Percentiles rank a stretch among this genome's conserved stretches.
These are phyloP conservation scores for Trichophyton schoenleinii DNA, from an alignment of 2,329 filamentous ascomycete genomes.

Conservation along the genomic window DNA sequence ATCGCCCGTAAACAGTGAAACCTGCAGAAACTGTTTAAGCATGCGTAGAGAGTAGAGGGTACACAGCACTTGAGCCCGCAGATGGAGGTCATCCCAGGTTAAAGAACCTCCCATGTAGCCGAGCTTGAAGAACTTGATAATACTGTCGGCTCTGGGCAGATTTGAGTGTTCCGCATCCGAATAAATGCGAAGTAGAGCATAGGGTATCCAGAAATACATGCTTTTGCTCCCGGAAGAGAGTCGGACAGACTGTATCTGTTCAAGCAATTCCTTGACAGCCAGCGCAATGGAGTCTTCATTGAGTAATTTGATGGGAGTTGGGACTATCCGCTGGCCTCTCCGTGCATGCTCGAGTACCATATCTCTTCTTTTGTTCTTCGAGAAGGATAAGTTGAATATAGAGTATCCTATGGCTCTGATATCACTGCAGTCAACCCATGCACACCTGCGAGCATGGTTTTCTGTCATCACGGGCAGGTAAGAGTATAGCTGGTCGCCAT, in stretches of 20 bases:
- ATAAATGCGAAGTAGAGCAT: constrained; percentile 25
- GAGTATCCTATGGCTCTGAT: constrained; percentile 46
- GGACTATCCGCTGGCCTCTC: constrained; percentile 25
- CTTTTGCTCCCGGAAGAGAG: constrained; percentile 9
- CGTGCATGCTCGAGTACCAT: constrained; percentile 26
- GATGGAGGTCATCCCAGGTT: constrained; percentile 50
- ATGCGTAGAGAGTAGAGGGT: constrained; percentile 51
- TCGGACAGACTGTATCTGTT: constrained; percentile 16
- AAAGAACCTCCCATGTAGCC: constrained; percentile 23
- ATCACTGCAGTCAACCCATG: constrained; percentile 43
- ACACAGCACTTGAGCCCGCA: constrained; percentile 49
- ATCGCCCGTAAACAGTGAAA: constrained; percentile 19
- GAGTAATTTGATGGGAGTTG: constrained; percentile 19
- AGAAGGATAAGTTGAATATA: constrained; percentile 31
- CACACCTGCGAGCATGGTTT: constrained; percentile 41
- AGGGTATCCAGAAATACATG: constrained; percentile 23
- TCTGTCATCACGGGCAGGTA: constrained; percentile 56
- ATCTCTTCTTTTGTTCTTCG: constrained; percentile 14
- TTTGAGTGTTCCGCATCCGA: constrained; percentile 8
- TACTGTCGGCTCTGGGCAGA: constrained; percentile 12
- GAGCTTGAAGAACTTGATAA: constrained; percentile 21
- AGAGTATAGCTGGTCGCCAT: constrained; percentile 30
- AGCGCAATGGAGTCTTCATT: constrained; percentile 14
- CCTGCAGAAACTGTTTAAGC: constrained; percentile 39
- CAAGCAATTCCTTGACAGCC: constrained; percentile 15